These are phyloP conservation scores for Colletotrichum sp. DNA, from an alignment of 2,329 filamentous ascomycete genomes.

Conservation along the genomic window DNA sequence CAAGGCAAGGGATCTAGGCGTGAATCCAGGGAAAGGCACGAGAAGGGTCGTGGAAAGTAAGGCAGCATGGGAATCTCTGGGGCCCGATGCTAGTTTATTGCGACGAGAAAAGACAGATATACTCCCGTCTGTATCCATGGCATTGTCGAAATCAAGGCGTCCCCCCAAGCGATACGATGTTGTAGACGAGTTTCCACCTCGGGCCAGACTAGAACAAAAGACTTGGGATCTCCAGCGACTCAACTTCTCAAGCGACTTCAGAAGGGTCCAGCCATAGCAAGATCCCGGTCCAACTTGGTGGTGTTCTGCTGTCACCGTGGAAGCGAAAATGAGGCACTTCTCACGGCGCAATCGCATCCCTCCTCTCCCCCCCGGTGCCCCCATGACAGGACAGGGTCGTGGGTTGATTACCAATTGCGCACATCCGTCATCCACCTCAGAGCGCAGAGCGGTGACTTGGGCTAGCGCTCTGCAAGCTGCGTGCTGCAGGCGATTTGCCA, in stretches of 20 bases:
- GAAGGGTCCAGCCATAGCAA: not conserved
- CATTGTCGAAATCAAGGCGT: not conserved
- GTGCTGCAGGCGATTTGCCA: not conserved
- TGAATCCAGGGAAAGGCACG: not conserved
- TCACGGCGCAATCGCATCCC: not conserved
- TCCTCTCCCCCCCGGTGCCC: not conserved
- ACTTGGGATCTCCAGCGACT: not conserved
- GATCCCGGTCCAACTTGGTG: not conserved
- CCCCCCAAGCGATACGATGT: not conserved
- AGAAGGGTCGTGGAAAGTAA: not conserved
- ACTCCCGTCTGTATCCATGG: not conserved
- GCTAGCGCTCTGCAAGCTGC: not conserved
- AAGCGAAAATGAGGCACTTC: constrained; percentile 7
- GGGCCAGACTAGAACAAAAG: not conserved
- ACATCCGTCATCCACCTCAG: not conserved
- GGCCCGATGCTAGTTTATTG: not conserved
- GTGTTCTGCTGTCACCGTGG: constrained; percentile 9
- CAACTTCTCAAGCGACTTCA: not conserved
- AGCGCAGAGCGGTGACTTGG: not conserved
- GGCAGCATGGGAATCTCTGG: not conserved
- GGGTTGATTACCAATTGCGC: constrained; percentile 14
- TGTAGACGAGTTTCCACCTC: not conserved
- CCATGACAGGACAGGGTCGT: not conserved
- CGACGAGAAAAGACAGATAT: not conserved
- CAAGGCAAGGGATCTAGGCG: not conserved